Base-by-base conservation (phyloP, 495 filamentous ascomycete genomes). In the Glutinoglossum americanum region DNA sequence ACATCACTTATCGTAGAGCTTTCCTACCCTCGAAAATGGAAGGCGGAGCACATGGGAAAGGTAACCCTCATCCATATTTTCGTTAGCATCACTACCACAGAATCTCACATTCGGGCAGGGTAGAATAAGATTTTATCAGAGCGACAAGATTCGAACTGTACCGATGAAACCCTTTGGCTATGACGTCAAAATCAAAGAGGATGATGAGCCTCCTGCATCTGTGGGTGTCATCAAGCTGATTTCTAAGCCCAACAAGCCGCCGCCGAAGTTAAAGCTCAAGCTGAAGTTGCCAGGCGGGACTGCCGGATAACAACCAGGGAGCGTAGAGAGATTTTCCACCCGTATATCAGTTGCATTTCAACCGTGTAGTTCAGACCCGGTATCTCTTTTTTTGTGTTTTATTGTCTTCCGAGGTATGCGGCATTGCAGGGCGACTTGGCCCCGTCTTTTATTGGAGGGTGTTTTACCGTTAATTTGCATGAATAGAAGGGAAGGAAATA, bases 11-110 rank as follows among this genome's bases (percentile, higher is more conserved):
- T 77, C 27, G 68, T 93, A 15, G 73, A 68, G 1, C 63, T 96
- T 57, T 77, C 77, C 57, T 80, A 80, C 55, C 88, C 87, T 30
- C 78, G 77, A 10, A 82, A 79, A 67, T 93, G 84, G 80, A 76
- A 68, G 51, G 80, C 77, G 51, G 68, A 75, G 54, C 74, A 89
- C 57, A 56, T 77, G 25, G 82, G 83, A 61, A 76, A 76, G 66
- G 81, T 77, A 56, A 3, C 19, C 0, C 3, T 26, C 32, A 26
- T 56, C 32, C 19, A 27, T 33, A 28, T 41, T 39, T 21, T 33
- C 17, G 8, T 55, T n/a, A 3, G 47, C 8, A 13, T 28, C 19
- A 53, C 23, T 53, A 56, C 8, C 39, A 23, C 19, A 30, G 17
- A 56, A 3, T 26, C 23, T 56, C n/a, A 54, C 49, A 3, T 53